Base-by-base conservation (phyloP, 2,329 filamentous ascomycete species). In the Colletotrichum euphorbiae region DNA sequence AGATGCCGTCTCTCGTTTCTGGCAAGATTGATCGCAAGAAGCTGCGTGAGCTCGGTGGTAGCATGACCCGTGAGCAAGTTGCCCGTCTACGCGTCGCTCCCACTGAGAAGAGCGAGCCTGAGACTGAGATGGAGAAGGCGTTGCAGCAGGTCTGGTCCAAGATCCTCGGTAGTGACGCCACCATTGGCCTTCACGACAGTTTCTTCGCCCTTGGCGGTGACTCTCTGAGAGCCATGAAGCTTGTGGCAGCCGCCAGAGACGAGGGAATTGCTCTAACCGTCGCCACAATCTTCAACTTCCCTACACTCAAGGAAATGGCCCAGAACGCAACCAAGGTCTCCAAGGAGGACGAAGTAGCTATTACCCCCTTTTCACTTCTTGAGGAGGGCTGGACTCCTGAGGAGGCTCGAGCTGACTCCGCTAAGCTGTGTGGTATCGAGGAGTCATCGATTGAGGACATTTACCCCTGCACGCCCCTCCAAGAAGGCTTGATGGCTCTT, bases 401-500 rank as follows among this genome's bases (percentile, higher is more conserved):
- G 15, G 70, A 72, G 3, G 81, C 81, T 2, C 73, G 76, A 15
- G 61, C 67, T 0, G 81, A 83, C 13, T 79, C 79, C 9, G 79
- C 81, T 6, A 72, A 70, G n/a, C 75, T 82, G 6, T 85, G 84
- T 68, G 75, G 72, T 3, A 72, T 83, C 9, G 73, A 75, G 2
- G 64, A 73, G 6, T 76, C 75, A 0, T 57, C 40, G 0, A 75
- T 87, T 4, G 82, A 86, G 55, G 85, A 89, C 66, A 74, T 85
- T 0, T 88, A 86, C 61, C 85, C 85, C 1, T 87, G 84, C 75
- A 85, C 84, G 0, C 81, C 85, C 0, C 76, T 87, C 1, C 86
- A 89, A 67, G 85, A 87, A 72, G 84, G 82, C 2, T 78, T 88
- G 2, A 83, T 88, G 77, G 83, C 85, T 0, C 74, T 88, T 6